phyloP scores from a whole-genome alignment of 2,329 filamentous ascomycete genomes.

The Didymella lethalis region DNA sequence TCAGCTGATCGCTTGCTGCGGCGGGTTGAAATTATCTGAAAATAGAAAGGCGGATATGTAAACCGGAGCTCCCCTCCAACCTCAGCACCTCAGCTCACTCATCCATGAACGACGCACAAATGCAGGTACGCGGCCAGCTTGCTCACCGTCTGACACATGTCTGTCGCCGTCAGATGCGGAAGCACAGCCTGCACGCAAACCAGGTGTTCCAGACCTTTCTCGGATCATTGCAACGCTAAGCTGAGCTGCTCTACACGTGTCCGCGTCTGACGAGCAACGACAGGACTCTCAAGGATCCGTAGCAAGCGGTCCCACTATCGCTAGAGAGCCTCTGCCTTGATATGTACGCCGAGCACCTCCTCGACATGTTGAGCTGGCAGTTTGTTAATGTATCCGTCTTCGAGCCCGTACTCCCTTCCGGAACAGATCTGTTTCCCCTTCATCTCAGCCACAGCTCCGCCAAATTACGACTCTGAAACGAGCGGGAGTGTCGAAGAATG shows the following conservation, averaged over 20 bases:
- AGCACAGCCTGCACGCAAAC: slow-evolving; percentile 16
- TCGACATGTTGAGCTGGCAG: not conserved
- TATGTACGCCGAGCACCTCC: not conserved
- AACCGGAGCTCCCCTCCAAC: not conserved
- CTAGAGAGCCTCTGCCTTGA: not conserved
- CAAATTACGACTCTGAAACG: slow-evolving; percentile 31
- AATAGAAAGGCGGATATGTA: slow-evolving; percentile 5
- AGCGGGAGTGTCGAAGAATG: slow-evolving; percentile 30
- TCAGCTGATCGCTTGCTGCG: slow-evolving; percentile 1
- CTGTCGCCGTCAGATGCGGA: slow-evolving; percentile 12
- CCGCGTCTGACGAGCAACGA: slow-evolving; percentile 9
- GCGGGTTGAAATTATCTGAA: not conserved
- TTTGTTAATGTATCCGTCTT: not conserved
- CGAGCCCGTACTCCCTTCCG: slow-evolving; percentile 7
- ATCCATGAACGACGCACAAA: slow-evolving; percentile 2
- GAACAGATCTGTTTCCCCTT: slow-evolving; percentile 9
- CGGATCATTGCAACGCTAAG: slow-evolving; percentile 3
- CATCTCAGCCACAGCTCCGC: slow-evolving; percentile 1
- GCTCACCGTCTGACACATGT: slow-evolving; percentile 20
- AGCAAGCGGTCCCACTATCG: not conserved
- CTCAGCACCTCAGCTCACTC: slow-evolving; percentile 5
- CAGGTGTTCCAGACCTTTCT: slow-evolving; percentile 17
- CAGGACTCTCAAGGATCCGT: not conserved
- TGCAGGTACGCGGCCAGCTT: slow-evolving; percentile 33
- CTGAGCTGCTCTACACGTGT: slow-evolving; percentile 16